Evolutionary conservation across 2,329 filamentous ascomycete species (phyloP), one percentile per base, ranked within the genome.

Genomic region (Botryotinia calthae): DNA sequence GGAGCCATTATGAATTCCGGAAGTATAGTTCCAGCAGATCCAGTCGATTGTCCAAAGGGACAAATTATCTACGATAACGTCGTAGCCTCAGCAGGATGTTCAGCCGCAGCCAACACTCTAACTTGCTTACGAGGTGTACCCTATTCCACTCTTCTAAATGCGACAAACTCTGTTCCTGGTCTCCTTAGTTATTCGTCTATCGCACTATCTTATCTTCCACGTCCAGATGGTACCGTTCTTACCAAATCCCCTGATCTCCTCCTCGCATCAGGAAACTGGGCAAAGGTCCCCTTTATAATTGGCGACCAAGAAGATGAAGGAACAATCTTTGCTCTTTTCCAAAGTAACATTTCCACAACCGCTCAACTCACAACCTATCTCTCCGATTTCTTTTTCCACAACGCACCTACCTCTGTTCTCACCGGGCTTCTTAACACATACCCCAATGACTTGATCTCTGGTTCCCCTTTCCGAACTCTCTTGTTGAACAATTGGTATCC

Each of bases 291-390:
- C 1, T 86, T 90, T 79, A 90, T 91, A 70, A 87, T 92, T 62
- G 92, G 93, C 61, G 87, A 93, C 78, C 91, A 94, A 81, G 92
- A 95, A 83, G 93, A 95, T 79, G 93, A 95, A 81, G 92, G 92
- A 34, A 94, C 92, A 0, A 81, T 95, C 2, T 94, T 95, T 79
- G 85, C 89, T 8, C 84, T 95, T 48, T 90, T 91, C 80, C 91
- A 93, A 76, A 79, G 82, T 46, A 93, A 94, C 79, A 83, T 95
- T 68, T 92, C 88, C 16, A 91, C 86, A 1, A 88, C 85, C 0
- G 82, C 82, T 1, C 82, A 88, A 9, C 76, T 95, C 0, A 85
- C 89, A 48, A 82, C 86, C 28, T 95, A 95, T 78, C 82, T 96
- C 34, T 78, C 82, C 2, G 79, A 82, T 0, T 76, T 88, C 68